Evolutionary conservation across 257 asterid genomes (phyloP).

Genomic region (Hygrophila difformis): DNA sequence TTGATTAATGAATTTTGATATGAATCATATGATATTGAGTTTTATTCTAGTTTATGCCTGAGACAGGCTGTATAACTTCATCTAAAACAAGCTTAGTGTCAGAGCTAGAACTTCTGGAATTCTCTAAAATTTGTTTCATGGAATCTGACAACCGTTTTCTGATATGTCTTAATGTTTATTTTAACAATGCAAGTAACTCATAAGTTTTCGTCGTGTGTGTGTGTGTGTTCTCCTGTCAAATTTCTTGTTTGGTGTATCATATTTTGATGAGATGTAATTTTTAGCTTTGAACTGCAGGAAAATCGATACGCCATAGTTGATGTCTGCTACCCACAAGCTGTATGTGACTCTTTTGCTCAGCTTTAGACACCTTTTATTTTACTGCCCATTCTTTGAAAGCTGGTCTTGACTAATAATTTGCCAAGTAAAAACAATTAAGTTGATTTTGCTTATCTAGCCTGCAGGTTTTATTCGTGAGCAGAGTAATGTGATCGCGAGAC

Average conservation of each 20-base stretch:
- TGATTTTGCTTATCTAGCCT: slow-evolving; percentile 51
- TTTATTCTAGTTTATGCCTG: too few relatives aligned
- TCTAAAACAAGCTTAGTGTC: background rate
- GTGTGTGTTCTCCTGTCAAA: slow-evolving; percentile 8
- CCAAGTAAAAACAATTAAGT: slow-evolving; percentile 15
- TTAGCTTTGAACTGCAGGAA: slow-evolving; percentile 57
- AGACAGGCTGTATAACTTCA: background rate
- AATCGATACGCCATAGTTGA: slow-evolving; percentile 83
- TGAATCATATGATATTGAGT: slow-evolving; percentile 2
- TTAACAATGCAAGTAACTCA: too few relatives aligned
- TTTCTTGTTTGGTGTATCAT: slow-evolving; percentile 9
- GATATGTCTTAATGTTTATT: too few relatives aligned
- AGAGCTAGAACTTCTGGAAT: slow-evolving; percentile 8
- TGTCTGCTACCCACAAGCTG: slow-evolving; percentile 76
- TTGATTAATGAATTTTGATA: slow-evolving; percentile 8
- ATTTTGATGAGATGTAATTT: slow-evolving; percentile 10
- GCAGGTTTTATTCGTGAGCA: slow-evolving; percentile 91
- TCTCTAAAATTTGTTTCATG: slow-evolving; percentile 2
- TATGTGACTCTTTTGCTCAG: slow-evolving; percentile 32
- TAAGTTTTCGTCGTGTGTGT: too few relatives aligned
- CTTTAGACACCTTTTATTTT: slow-evolving; percentile 13
- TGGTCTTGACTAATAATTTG: slow-evolving; percentile 8
- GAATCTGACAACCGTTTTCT: background rate
- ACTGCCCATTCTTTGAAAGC: slow-evolving; percentile 7
- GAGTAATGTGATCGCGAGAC: slow-evolving; percentile 79